These are phyloP conservation scores for Pichia sp. DNA, from an alignment of 1,139 yeast genomes.

Conservation along the genomic window DNA sequence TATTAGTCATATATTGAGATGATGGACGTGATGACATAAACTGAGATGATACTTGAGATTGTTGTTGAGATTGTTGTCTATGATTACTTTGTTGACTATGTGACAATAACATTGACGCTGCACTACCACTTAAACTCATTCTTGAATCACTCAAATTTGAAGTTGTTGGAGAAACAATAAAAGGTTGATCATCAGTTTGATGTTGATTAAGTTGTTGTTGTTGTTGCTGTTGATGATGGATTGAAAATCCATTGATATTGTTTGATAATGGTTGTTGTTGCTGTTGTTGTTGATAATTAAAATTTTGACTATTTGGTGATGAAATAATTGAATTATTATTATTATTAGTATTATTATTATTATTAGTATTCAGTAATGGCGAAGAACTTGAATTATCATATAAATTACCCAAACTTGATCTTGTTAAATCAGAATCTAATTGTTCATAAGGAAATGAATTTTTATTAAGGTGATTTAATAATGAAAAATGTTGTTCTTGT, in stretches of 20 bases:
- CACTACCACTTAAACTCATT: constrained; percentile 14
- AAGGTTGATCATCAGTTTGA: constrained; percentile 3
- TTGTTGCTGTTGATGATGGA: not conserved
- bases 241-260: constrained; percentile 19
- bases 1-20: not conserved
- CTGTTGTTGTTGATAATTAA: constrained; percentile 1
- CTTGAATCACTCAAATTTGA: constrained; percentile 41
- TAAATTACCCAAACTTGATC: constrained; percentile 3
- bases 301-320: constrained; percentile 3
- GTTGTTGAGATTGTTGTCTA: constrained; percentile 1
- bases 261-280: constrained; percentile 6
- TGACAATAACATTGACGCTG: constrained; percentile 3
- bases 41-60: not conserved
- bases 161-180: constrained; percentile 36
- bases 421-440: constrained; percentile 2
- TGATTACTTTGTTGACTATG: constrained; percentile 1
- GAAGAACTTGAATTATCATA: constrained; percentile 8
- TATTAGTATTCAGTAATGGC: not conserved
- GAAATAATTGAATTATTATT: constrained; percentile 1
- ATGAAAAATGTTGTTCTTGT: constrained; percentile 1
- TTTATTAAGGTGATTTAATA: not conserved
- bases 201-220: constrained; percentile 14
- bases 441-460: not conserved
- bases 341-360: too few species aligned
- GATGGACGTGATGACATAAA: not conserved